A percentile compares a stretch with the other conserved stretches of the same genome.
phyloP scores from a whole-genome alignment of 176 grass and related monocot genomes.

The Puccinellia tenuiflora region DNA sequence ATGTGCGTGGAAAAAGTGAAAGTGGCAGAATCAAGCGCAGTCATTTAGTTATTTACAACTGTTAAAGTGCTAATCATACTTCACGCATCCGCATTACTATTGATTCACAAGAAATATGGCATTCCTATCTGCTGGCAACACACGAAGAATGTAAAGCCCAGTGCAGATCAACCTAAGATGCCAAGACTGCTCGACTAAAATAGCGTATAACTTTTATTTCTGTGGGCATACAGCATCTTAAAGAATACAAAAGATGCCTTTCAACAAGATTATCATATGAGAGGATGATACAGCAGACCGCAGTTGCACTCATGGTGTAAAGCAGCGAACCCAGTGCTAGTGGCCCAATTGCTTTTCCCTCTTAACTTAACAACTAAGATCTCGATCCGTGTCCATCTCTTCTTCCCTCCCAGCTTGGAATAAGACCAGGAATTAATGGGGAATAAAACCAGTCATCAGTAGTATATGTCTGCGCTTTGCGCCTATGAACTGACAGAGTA shows the following conservation, averaged over 20 bases:
- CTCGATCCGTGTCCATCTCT: constrained; percentile 25
- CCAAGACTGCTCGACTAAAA: neutral
- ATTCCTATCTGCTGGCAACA: neutral
- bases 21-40: neutral
- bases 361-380: constrained; percentile 37
- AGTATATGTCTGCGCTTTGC: neutral
- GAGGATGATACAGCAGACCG: neutral
- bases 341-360: neutral
- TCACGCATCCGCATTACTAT: neutral
- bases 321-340: neutral
- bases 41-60: neutral
- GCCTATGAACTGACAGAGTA: neutral
- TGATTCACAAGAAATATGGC: neutral
- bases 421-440: constrained; percentile 6
- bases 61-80: neutral
- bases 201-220: neutral
- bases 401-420: constrained; percentile 14
- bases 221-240: neutral
- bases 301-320: constrained; percentile 9
- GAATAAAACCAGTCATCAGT: constrained; percentile 4
- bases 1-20: neutral
- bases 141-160: neutral
- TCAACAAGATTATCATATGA: neutral
- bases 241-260: neutral
- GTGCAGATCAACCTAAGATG: constrained; percentile 10